A percentile compares a stretch with the other conserved stretches of the same genome.
Conservation (phyloP, 441 rosid genomes). For the Gossypium schwendimanii region DNA sequence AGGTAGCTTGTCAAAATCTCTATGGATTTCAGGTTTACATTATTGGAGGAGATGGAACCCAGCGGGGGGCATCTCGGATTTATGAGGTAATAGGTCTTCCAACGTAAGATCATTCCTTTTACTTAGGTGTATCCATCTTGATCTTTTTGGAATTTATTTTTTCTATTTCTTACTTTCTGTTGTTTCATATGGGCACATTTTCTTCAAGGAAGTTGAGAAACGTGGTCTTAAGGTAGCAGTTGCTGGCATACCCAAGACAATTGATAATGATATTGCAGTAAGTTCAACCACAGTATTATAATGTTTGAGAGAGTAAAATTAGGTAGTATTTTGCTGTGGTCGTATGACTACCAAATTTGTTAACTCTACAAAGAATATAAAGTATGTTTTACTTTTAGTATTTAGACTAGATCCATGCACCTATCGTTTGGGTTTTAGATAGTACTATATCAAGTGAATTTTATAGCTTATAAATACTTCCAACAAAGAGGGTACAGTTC, state of each 20-base stretch:
- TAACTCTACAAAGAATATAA: background rate
- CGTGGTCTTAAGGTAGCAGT: conserved; percentile 65
- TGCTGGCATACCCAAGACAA: conserved; percentile 75
- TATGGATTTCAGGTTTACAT: conserved; percentile 47
- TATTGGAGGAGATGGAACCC: conserved; percentile 73
- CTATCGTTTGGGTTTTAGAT: background rate
- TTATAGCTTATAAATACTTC: background rate
- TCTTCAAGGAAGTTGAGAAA: conserved; percentile 61
- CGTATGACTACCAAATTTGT: background rate
- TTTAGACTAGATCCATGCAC: background rate
- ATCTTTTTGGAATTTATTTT: background rate
- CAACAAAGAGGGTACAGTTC: background rate
- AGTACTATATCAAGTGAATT: background rate
- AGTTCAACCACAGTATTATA: conserved; percentile 20
- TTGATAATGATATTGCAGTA: conserved; percentile 65
- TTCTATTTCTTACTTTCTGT: conserved; percentile 3
- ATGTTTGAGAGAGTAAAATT: background rate
- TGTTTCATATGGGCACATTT: conserved; percentile 19
- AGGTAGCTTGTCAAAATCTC: background rate
- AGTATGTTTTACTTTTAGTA: background rate
- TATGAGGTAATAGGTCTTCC: conserved; percentile 35
- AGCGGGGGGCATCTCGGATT: conserved; percentile 54
- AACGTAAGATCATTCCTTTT: background rate
- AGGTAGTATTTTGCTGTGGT: background rate
- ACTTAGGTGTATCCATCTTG: background rate